These are phyloP conservation scores for Saccharomycopsis microspora DNA, from an alignment of 805 yeast genomes.

Conservation along the genomic window DNA sequence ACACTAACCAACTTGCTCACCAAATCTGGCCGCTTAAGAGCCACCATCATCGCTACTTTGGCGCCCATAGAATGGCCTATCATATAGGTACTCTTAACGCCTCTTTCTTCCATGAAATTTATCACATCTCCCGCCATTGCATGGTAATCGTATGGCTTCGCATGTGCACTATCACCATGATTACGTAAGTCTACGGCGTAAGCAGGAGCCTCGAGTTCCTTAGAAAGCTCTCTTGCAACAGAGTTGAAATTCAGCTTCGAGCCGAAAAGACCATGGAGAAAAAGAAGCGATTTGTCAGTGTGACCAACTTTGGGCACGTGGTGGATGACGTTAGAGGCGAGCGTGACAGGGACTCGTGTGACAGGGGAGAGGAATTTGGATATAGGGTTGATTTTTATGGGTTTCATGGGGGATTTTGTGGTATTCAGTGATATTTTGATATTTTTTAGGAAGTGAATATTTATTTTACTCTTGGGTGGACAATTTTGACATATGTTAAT, in stretches of 20 bases:
- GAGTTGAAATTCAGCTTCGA: constrained; percentile 32
- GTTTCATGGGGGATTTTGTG: background rate
- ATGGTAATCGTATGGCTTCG: constrained; percentile 32
- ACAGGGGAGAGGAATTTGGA: background rate
- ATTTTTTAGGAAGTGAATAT: too few species aligned
- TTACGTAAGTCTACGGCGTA: constrained; percentile 41
- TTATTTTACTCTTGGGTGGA: too few species aligned
- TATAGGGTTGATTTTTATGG: too few species aligned
- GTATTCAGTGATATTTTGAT: too few species aligned
- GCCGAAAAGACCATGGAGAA: constrained; percentile 49
- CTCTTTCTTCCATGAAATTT: constrained; percentile 23
- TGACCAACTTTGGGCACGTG: constrained; percentile 21
- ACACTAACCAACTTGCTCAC: constrained; percentile 33
- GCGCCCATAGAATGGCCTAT: constrained; percentile 57
- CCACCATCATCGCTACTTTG: constrained; percentile 37
- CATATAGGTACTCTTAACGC: constrained; percentile 23
- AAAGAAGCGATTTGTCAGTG: constrained; percentile 20
- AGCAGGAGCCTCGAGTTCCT: constrained; percentile 24
- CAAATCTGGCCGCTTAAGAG: constrained; percentile 25
- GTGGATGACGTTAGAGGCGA: constrained; percentile 9
- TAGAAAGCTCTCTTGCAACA: constrained; percentile 27
- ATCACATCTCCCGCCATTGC: constrained; percentile 33
- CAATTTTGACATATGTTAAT: too few species aligned
- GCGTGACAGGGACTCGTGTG: constrained; percentile 10
- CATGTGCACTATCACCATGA: constrained; percentile 40